Evolutionary conservation across 352 stramenopile genomes (phyloP), one percentile per base, ranked within the genome.

Genomic region (Aphanomyces astaci): DNA sequence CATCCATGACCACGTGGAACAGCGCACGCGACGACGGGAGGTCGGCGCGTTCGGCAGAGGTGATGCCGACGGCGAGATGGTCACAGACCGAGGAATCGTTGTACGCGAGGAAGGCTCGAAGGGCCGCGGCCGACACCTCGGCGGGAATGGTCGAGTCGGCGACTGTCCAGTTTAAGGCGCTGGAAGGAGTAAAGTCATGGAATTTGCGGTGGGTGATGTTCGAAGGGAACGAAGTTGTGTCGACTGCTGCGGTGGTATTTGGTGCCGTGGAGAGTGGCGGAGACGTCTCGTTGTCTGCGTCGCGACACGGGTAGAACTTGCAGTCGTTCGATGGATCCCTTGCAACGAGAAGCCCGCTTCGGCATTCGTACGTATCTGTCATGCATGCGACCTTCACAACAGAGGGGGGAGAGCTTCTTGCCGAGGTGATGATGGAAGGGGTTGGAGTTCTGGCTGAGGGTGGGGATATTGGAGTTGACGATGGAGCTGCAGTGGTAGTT

Each of bases 51-150:
- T 94, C 86, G 63, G 91, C 84, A 49, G 86, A 80, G 69, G 90
- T 89, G 68, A 94, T 79, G 3, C 81, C 91, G 81, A 92, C 91
- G 75, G 91, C 92, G 74, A 94, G 90, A 24, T 79, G 80, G 73
- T 90, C 83, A 63, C 86, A 94, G 39, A 94, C 79, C 27, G 78
- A 75, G 56, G 84, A 85, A 78, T 89, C 75, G 53, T 94, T 92
- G 80, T 94, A 94, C 28, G 79, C 76, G 62, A 89, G 89, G 72
- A 94, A 94, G 19, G 86, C 32, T 15, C 10, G 28, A 46, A 25
- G 7, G 0, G 52, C 13, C 5, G 33, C 10, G 7, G 39, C 11
- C 1, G 25, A 27, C 3, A 66, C 15, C 0, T 22, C 4, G 13
- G 4, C 3, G 3, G 59, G 59, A n/a, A 66, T 66, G 1, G 59